phyloP scores from a whole-genome alignment of 345 rosid genomes.

The Sapria himalayana region DNA sequence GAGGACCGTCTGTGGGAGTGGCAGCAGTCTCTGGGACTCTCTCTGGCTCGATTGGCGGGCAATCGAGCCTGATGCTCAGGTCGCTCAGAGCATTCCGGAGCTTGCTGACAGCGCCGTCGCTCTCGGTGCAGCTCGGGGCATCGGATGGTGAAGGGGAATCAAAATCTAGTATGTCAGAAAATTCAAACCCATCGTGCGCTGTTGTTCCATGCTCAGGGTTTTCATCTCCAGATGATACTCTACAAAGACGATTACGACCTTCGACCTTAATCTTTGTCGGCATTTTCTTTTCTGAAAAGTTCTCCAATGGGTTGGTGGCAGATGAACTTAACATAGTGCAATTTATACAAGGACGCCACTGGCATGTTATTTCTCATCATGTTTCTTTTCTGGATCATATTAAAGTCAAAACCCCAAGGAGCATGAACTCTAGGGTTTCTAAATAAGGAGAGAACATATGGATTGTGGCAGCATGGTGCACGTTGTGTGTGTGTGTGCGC shows the following conservation, averaged over 20 bases:
- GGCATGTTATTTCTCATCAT: not conserved
- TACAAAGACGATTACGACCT: constrained; percentile 42
- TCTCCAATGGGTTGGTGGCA: not conserved
- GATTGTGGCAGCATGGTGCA: not conserved
- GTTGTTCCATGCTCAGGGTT: constrained; percentile 6
- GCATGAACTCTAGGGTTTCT: not conserved
- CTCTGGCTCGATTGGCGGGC: constrained; percentile 53
- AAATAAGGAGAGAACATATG: not conserved
- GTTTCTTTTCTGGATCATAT: constrained; percentile 1
- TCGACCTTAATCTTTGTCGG: constrained; percentile 23
- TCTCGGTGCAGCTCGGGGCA: constrained; percentile 11
- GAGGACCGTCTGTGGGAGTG: constrained; percentile 7
- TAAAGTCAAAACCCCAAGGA: not conserved
- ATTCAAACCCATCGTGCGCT: constrained; percentile 16
- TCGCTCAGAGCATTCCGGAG: constrained; percentile 64
- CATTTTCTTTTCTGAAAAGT: constrained; percentile 16
- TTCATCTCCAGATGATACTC: constrained; percentile 23
- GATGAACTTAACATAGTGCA: not conserved
- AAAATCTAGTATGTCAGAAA: constrained; percentile 36
- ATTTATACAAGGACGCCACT: not conserved
- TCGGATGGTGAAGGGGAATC: constrained; percentile 30
- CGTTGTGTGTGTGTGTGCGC: too few species aligned
- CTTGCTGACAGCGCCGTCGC: constrained; percentile 17
- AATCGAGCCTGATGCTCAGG: constrained; percentile 53
- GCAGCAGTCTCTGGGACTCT: constrained; percentile 13